Conservation (phyloP, 176 grass and related monocot species). For the Saccharum spontaneum region DNA sequence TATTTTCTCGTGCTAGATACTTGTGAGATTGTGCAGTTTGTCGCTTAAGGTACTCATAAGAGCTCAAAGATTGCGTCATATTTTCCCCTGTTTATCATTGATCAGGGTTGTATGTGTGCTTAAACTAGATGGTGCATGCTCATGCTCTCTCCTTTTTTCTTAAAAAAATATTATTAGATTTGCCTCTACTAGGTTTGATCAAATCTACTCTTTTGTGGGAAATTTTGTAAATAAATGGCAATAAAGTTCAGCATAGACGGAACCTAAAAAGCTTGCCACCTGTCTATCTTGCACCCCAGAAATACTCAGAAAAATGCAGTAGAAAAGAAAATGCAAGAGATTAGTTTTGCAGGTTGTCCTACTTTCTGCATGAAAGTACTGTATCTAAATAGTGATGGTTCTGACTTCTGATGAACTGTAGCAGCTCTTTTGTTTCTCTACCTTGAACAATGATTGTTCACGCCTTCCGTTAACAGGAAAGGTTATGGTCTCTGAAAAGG, state of each 20-base stretch:
- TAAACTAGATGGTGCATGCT: not conserved
- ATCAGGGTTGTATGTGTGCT: not conserved
- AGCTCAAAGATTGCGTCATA: not conserved
- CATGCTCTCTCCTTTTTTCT: not conserved
- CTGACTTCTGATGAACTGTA: constrained; percentile 11
- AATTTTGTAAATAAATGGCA: not conserved
- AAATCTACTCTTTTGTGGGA: not conserved
- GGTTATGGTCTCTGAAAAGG: constrained; percentile 1
- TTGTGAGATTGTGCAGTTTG: not conserved
- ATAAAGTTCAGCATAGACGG: not conserved
- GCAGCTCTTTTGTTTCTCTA: not conserved
- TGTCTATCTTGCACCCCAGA: not conserved
- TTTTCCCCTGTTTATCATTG: not conserved
- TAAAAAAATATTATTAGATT: too few species aligned
- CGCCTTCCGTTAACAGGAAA: not conserved
- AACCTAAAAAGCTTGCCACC: not conserved
- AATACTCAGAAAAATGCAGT: not conserved
- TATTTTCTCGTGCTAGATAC: not conserved
- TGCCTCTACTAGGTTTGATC: not conserved
- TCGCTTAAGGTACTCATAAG: not conserved
- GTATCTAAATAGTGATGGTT: constrained; percentile 2
- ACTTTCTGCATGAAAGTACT: not conserved
- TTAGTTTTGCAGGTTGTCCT: not conserved
- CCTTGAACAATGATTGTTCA: constrained; percentile 11
- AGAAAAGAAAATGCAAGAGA: not conserved